Percentiles rank a stretch among this genome's conserved stretches.
phyloP scores from a whole-genome alignment of 1,284 basidiomycete genomes.

The Melampsora americana region DNA sequence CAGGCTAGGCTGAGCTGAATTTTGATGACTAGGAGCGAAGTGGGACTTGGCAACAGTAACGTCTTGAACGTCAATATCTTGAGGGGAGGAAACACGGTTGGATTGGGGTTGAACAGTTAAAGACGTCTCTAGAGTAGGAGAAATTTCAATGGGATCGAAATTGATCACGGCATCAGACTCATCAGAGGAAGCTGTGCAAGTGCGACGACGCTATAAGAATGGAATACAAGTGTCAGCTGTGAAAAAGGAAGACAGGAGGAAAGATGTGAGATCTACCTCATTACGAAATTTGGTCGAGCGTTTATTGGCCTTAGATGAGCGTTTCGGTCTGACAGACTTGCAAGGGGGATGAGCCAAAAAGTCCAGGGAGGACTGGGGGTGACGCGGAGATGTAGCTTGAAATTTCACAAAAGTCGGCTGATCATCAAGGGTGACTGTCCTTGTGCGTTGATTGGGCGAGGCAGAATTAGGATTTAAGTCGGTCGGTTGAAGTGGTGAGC shows the following conservation, averaged over 20 bases:
- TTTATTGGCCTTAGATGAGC: background rate
- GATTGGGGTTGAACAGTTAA: constrained; percentile 5
- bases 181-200: background rate
- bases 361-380: background rate
- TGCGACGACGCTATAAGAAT: constrained; percentile 6
- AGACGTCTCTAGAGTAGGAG: background rate
- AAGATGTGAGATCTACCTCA: background rate
- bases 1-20: background rate
- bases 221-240: background rate
- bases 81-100: background rate
- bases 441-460: background rate
- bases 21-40: background rate
- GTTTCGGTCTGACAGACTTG: background rate
- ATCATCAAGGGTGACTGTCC: background rate
- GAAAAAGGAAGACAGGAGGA: background rate
- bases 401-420: background rate
- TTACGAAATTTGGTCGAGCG: constrained; percentile 8
- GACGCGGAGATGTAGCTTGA: background rate
- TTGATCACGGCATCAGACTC: constrained; percentile 23
- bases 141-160: constrained; percentile 11
- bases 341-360: background rate
- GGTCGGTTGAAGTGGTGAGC: background rate
- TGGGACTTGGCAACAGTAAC: no score
- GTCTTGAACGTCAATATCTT: background rate
- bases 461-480: background rate